A percentile compares a stretch with the other conserved stretches of the same genome.
Conservation (phyloP, 1,284 basidiomycete genomes). For the Rhodotorula sp. region DNA sequence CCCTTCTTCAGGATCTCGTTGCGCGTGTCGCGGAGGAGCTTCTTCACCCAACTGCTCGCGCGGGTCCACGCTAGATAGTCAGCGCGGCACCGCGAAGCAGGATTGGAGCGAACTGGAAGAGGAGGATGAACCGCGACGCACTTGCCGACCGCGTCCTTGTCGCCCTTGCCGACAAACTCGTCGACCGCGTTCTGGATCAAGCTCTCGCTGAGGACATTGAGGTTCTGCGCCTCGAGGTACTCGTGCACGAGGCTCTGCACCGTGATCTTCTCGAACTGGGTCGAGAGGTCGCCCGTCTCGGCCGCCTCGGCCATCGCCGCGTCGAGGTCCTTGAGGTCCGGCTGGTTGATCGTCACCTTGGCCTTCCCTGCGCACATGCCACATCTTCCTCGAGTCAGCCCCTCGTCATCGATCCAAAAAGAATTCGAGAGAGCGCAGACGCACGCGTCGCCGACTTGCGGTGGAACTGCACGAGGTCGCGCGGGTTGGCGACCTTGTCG, state of each 20-base stretch:
- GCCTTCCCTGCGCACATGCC: conserved; percentile 34
- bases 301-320: conserved; percentile 15
- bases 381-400: neutral
- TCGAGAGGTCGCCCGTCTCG: conserved; percentile 14
- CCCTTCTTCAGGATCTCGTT: conserved; percentile 36
- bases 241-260: conserved; percentile 71
- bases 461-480: conserved; percentile 87
- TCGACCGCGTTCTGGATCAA: conserved; percentile 90
- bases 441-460: conserved; percentile 27
- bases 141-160: conserved; percentile 73
- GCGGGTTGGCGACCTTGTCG: conserved; percentile 88
- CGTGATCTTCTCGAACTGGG: conserved; percentile 52
- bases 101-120: neutral
- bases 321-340: conserved; percentile 18
- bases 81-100: neutral
- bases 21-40: conserved; percentile 36
- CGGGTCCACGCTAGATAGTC: neutral
- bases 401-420: neutral
- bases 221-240: conserved; percentile 82
- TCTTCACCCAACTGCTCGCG: conserved; percentile 44
- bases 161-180: conserved; percentile 92
- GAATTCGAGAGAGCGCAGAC: neutral
- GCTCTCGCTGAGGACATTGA: conserved; percentile 79
- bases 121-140: conserved; percentile 5
- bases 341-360: conserved; percentile 47